Base-by-base conservation (phyloP, 345 rosid species). In the Cardamine resedifolia region DNA sequence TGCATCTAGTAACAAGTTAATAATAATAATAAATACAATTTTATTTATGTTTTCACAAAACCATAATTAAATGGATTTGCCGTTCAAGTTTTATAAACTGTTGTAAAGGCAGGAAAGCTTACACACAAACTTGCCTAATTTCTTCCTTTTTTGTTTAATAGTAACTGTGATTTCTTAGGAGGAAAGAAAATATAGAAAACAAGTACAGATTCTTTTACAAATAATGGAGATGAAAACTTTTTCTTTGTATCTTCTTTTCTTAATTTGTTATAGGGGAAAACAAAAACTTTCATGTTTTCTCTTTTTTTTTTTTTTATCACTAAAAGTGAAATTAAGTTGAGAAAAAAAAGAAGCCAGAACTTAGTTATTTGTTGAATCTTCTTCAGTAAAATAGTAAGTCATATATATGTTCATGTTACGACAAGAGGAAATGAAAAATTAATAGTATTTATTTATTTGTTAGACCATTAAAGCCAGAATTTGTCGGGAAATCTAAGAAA, bases 201-300 rank as follows among this genome's bases (percentile, higher is more conserved):
- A 31, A 65, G 43, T 33, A 57, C 65, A 33, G 0, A 18, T 12
- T 56, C 33, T 73, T 73, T 73, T 65, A 9, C 47, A 56, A 31
- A 53, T 15, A 64, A 12, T 64, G 77, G 51, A 64, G 71, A 65
- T 65, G 43, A 26, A 71, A 59, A 59, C 41, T 59, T 70, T 45
- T 43, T 15, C n/a, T 43, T 58, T 57, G 7, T 15, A 10, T 20
- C 23, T 8, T 20, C 11, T 58, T 21, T 58, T 28, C 41, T 64
- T 15, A 43, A 6, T 44, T 31, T 64, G 34, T 24, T 23, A 21
- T 23, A 14, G 11, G 19, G 27, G 47, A 59, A 56, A 59, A 36
- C 18, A n/a, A 64, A 12, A 44, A 45, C 31, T 64, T 64, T 44
- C 53, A 28, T 52, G 34, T 33, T 55, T 72, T 14, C 16, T 20